Base-by-base conservation (phyloP, 139 green algal species). In the Picochlorum sp. region DNA sequence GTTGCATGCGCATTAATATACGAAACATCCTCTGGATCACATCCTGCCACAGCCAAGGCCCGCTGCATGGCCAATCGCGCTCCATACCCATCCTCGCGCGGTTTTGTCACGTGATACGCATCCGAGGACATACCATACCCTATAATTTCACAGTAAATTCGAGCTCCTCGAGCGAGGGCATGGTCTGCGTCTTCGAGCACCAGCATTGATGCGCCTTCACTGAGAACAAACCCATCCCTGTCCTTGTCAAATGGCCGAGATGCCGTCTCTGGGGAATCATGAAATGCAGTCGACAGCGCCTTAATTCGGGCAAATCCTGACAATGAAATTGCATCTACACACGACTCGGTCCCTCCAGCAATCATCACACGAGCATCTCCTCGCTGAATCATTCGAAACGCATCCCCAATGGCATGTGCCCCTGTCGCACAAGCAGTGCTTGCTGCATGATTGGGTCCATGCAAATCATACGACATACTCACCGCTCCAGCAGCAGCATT, bases 1-100 rank as follows among this genome's bases (percentile, higher is more conserved):
- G 87, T 95, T 44, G 86, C 92, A 69, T 98, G 92, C 0, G 90
- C 90, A 60, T 97, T 97, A 63, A 98, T 63, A 81, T 98, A 95
- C 16, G 58, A 63, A 13, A 98, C 63, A 45, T 89, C 61, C 0
- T 18, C 9, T 0, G 80, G 62, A 0, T 21, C 3, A 23, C 94
- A 4, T 1, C 85, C 83, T 1, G 79, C 77, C 14, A 79, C 59
- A 3, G 26, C 1, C 20, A 91, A 57, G 6, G 85, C 80, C 7
- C 68, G 57, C n/a, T 30, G 41, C 84, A 94, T 91, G 4, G 82
- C 82, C 18, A 79, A 60, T 28, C 55, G 23, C 6, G 86, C 86
- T 3, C 86, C 86, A 2, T 28, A 79, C 16, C 70, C 71, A 63
- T 87, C 60, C 50, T 74, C 30, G 5, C 57, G 57, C 3, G 92